Conservation (phyloP, 2,329 filamentous ascomycete species). For the Ascocoryne sarcoides region DNA sequence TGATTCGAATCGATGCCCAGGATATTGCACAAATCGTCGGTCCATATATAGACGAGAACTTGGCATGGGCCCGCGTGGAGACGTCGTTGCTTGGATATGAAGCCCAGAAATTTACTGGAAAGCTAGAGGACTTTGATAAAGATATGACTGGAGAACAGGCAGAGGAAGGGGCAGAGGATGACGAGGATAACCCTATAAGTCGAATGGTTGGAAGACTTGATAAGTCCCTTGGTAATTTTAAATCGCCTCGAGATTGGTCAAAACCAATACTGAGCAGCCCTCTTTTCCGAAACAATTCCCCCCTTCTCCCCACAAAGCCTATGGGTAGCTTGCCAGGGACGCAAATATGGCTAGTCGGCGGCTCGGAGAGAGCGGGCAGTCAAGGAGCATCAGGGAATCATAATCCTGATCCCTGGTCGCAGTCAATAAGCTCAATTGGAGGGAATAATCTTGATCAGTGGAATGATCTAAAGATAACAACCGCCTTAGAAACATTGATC, state of each 20-base stretch:
- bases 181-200: slow-evolving; percentile 1
- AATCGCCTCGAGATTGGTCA: background rate
- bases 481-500: slow-evolving; percentile 49
- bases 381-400: background rate
- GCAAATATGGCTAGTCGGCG: background rate
- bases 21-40: slow-evolving; percentile 63
- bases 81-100: slow-evolving; percentile 49
- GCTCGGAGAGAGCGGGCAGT: background rate
- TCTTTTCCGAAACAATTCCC: no score
- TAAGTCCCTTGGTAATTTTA: background rate
- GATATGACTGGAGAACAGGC: slow-evolving; percentile 33
- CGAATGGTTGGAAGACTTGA: background rate
- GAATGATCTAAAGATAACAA: slow-evolving; percentile 53
- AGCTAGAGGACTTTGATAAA: slow-evolving; percentile 40
- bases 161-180: slow-evolving; percentile 29
- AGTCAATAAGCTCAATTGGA: background rate
- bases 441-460: slow-evolving; percentile 37
- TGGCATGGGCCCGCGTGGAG: slow-evolving; percentile 36
- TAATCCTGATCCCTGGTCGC: background rate
- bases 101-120: slow-evolving; percentile 46
- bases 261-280: no score
- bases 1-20: slow-evolving; percentile 60
- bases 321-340: background rate
- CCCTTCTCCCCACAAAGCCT: no score
- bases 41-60: slow-evolving; percentile 57